These are phyloP conservation scores for Ceratobasidium theobromae DNA, from an alignment of 1,284 basidiomycete species.

Conservation along the genomic window DNA sequence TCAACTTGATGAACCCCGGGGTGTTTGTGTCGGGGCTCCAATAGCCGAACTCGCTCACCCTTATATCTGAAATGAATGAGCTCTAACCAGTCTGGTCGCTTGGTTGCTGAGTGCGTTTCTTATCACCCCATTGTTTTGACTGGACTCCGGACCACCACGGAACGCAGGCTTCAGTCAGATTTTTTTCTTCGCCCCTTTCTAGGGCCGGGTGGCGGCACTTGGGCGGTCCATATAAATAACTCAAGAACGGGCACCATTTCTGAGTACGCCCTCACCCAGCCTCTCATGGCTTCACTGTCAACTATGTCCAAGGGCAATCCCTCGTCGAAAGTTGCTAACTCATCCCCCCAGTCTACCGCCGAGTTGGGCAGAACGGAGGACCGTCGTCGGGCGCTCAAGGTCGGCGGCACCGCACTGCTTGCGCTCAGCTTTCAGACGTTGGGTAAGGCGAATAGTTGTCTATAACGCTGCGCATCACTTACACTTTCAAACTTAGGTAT, in stretches of 20 bases:
- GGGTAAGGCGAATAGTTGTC: conserved; percentile 41
- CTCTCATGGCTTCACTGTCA: neutral
- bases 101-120: too few species aligned
- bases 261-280: neutral
- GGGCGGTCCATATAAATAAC: conserved; percentile 2
- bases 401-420: conserved; percentile 39
- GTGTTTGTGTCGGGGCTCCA: neutral
- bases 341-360: neutral
- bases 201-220: too few species aligned
- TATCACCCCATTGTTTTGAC: too few species aligned
- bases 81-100: too few species aligned
- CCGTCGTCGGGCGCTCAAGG: conserved; percentile 33
- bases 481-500: conserved; percentile 48
- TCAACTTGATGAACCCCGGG: neutral
- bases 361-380: conserved; percentile 4
- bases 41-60: too few species aligned
- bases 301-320: neutral
- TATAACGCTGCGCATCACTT: conserved; percentile 2
- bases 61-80: too few species aligned
- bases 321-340: neutral
- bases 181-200: too few species aligned
- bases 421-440: conserved; percentile 45
- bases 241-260: neutral
- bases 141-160: too few species aligned
- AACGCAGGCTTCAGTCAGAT: too few species aligned